These are phyloP conservation scores for Tuber brumale DNA, from an alignment of 495 filamentous ascomycete species.

Conservation along the genomic window DNA sequence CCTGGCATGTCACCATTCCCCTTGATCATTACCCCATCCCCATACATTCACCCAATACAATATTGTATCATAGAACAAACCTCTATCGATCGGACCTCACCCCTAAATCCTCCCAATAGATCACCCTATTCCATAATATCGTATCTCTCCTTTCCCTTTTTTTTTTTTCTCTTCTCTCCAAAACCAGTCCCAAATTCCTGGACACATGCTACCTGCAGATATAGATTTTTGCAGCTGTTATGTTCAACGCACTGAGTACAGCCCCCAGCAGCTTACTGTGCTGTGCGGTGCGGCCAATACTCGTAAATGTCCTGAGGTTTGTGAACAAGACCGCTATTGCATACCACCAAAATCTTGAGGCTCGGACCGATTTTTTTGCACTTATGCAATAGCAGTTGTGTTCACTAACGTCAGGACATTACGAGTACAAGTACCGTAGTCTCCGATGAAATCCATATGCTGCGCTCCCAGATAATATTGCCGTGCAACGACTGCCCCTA, in stretches of 20 bases:
- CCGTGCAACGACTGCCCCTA: not conserved
- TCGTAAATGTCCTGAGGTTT: no score
- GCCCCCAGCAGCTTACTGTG: not conserved
- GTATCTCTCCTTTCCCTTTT: not conserved
- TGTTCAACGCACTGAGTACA: not conserved
- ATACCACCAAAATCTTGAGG: no score
- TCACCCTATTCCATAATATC: not conserved
- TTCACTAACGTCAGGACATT: no score
- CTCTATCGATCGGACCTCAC: not conserved
- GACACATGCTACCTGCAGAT: not conserved
- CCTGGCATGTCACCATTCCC: not conserved
- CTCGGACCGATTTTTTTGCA: no score
- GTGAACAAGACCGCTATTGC: no score
- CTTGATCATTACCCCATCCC: not conserved
- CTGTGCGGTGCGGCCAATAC: no score
- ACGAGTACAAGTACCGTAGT: not conserved
- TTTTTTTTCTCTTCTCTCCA: not conserved
- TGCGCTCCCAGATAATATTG: not conserved
- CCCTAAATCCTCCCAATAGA: not conserved
- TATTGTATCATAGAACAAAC: not conserved
- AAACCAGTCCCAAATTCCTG: not conserved
- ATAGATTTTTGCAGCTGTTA: not conserved
- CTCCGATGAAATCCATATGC: not conserved
- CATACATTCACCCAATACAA: not conserved
- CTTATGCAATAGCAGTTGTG: no score